Conservation (phyloP, 345 rosid species). For the Hypericum androsaemum region DNA sequence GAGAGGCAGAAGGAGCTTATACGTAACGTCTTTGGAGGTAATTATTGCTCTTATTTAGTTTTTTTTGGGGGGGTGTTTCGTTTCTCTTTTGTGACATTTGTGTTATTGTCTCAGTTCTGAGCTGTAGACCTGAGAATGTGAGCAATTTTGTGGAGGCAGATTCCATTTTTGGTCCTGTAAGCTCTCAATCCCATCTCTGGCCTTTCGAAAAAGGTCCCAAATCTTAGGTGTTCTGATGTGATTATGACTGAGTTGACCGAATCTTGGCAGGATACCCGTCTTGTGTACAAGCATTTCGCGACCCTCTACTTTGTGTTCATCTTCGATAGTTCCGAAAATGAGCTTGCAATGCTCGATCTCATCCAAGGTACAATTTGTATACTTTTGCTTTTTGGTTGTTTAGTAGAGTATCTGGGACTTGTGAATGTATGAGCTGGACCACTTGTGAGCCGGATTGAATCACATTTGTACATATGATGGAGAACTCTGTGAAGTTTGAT, state of each 20-base stretch:
- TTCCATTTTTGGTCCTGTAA: slow-evolving; percentile 81
- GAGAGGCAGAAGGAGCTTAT: slow-evolving; percentile 91
- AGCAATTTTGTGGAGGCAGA: slow-evolving; percentile 82
- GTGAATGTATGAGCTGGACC: not conserved
- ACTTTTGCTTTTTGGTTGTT: not conserved
- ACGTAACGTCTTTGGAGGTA: slow-evolving; percentile 74
- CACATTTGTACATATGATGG: not conserved
- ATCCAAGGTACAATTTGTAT: slow-evolving; percentile 55
- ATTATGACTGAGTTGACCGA: too few relatives aligned
- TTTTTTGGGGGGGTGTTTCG: not conserved
- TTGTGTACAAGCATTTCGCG: slow-evolving; percentile 85
- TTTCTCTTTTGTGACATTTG: too few relatives aligned
- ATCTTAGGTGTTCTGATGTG: too few relatives aligned
- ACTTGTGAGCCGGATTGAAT: not conserved
- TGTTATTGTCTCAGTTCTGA: slow-evolving; percentile 34
- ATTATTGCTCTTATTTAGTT: not conserved
- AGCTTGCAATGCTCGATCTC: slow-evolving; percentile 93
- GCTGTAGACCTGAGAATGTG: slow-evolving; percentile 79
- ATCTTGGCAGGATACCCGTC: slow-evolving; percentile 53
- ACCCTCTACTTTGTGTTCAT: slow-evolving; percentile 79
- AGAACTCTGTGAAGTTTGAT: too few relatives aligned
- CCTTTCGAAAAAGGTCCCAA: too few relatives aligned
- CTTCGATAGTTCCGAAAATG: slow-evolving; percentile 84
- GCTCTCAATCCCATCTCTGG: not conserved
- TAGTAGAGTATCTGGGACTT: too few relatives aligned